These are phyloP conservation scores for Westerdykella aurantiaca DNA, from an alignment of 2,329 filamentous ascomycete species.

Conservation along the genomic window DNA sequence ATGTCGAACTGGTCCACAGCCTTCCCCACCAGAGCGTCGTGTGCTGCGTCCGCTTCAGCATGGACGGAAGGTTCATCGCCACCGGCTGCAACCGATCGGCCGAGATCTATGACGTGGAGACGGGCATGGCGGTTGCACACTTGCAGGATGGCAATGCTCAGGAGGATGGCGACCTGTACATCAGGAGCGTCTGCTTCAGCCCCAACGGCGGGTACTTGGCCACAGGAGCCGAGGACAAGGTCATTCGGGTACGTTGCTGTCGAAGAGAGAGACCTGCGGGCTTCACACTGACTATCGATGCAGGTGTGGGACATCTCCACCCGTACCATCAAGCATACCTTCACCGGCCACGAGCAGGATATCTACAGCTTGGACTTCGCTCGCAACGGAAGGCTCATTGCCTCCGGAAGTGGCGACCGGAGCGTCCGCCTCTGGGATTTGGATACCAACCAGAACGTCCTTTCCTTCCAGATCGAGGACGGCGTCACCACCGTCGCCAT, in stretches of 20 bases:
- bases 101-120: slow-evolving; percentile 94
- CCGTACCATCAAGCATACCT: slow-evolving; percentile 82
- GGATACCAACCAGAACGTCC: slow-evolving; percentile 71
- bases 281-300: slow-evolving; percentile 4
- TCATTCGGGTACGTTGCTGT: slow-evolving; percentile 69
- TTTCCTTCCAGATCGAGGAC: slow-evolving; percentile 89
- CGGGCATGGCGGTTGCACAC: slow-evolving; percentile 80
- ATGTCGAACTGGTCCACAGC: slow-evolving; percentile 91
- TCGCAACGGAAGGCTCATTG: slow-evolving; percentile 86
- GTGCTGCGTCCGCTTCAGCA: slow-evolving; percentile 95
- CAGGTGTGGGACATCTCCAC: slow-evolving; percentile 91
- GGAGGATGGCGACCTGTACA: slow-evolving; percentile 88
- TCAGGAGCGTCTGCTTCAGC: slow-evolving; percentile 96
- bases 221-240: slow-evolving; percentile 94
- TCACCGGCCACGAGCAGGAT: slow-evolving; percentile 96
- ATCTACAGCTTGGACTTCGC: slow-evolving; percentile 97
- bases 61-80: slow-evolving; percentile 90
- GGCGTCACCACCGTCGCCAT: slow-evolving; percentile 97
- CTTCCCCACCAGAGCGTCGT: slow-evolving; percentile 93
- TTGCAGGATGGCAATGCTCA: slow-evolving; percentile 85
- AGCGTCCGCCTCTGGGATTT: slow-evolving; percentile 97
- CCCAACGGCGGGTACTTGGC: slow-evolving; percentile 90
- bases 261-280: slow-evolving; percentile 1
- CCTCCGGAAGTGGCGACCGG: slow-evolving; percentile 88
- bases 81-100: slow-evolving; percentile 98